Conservation (phyloP, 768 basidiomycete species). For the Hemileccinum impolitum region DNA sequence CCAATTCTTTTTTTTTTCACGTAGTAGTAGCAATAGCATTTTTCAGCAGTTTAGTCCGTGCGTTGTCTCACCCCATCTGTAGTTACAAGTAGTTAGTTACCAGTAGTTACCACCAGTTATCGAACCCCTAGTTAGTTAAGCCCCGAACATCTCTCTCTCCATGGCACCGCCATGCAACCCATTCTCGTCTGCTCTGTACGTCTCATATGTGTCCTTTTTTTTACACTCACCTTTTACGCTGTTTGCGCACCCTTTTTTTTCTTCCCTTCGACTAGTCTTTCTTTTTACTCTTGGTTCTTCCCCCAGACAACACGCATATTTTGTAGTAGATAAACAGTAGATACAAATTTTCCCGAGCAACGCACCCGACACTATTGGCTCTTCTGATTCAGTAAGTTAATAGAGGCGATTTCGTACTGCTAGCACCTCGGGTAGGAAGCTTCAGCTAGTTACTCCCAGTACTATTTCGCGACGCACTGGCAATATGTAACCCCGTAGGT, state of each 20-base stretch:
- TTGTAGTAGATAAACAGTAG: conserved; percentile 38
- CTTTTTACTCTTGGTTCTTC: neutral
- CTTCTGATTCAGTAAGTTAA: too few relatives aligned
- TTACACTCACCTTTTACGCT: neutral
- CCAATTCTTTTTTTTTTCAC: conserved; percentile 4
- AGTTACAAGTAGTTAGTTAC: conserved; percentile 30
- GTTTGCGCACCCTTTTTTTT: neutral
- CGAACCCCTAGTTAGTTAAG: conserved; percentile 36
- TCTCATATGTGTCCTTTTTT: neutral
- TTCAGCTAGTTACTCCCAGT: too few relatives aligned
- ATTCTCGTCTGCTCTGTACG: conserved; percentile 5
- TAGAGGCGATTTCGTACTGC: neutral
- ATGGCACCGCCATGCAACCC: neutral
- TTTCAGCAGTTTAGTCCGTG: conserved; percentile 11
- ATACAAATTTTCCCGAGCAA: conserved; percentile 29
- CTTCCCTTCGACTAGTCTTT: too few relatives aligned
- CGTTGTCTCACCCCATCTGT: conserved; percentile 27
- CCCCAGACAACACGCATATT: conserved; percentile 13
- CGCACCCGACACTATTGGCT: conserved; percentile 13
- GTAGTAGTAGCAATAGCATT: conserved; percentile 29
- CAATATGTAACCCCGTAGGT: too few relatives aligned
- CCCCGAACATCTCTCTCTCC: conserved; percentile 9
- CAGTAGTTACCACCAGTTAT: conserved; percentile 25
- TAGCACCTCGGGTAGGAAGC: too few relatives aligned
- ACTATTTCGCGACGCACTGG: too few relatives aligned